These are phyloP conservation scores for Ustilago crameri DNA, from an alignment of 1,284 basidiomycete species.

Conservation along the genomic window DNA sequence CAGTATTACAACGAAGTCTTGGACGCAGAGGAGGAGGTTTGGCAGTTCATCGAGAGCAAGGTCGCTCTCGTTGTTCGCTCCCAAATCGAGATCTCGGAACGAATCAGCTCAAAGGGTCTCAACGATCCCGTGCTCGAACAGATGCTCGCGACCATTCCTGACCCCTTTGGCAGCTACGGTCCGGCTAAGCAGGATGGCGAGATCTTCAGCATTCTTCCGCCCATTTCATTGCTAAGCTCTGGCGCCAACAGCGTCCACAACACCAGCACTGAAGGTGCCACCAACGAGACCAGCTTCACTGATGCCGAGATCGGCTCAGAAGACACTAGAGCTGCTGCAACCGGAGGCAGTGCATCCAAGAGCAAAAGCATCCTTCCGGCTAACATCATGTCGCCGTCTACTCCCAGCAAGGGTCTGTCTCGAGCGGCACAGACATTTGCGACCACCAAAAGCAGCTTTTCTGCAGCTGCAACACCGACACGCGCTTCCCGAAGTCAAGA, in stretches of 20 bases:
- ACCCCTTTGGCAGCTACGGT: constrained; percentile 92
- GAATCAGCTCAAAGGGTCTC: constrained; percentile 86
- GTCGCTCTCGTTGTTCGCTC: constrained; percentile 59
- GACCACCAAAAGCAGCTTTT: not conserved
- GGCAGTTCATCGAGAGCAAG: constrained; percentile 81
- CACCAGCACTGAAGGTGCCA: constrained; percentile 29
- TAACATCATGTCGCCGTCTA: constrained; percentile 53
- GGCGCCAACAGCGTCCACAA: constrained; percentile 44
- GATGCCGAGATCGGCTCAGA: constrained; percentile 14
- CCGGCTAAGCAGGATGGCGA: constrained; percentile 86
- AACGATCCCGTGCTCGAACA: constrained; percentile 86
- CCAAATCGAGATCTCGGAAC: constrained; percentile 71
- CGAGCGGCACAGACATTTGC: constrained; percentile 9
- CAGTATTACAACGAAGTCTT: constrained; percentile 86
- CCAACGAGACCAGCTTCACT: constrained; percentile 37
- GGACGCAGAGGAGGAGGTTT: constrained; percentile 90
- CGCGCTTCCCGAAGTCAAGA: constrained; percentile 5
- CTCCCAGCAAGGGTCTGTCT: constrained; percentile 47
- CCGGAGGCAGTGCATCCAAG: constrained; percentile 1
- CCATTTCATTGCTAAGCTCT: constrained; percentile 49
- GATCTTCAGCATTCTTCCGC: constrained; percentile 81
- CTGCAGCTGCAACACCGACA: constrained; percentile 25
- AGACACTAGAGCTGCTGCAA: constrained; percentile 4
- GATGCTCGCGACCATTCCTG: constrained; percentile 86
- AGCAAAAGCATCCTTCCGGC: constrained; percentile 22